These are phyloP conservation scores for Pythium vanterpoolii DNA, from an alignment of 352 stramenopile species.

Conservation along the genomic window DNA sequence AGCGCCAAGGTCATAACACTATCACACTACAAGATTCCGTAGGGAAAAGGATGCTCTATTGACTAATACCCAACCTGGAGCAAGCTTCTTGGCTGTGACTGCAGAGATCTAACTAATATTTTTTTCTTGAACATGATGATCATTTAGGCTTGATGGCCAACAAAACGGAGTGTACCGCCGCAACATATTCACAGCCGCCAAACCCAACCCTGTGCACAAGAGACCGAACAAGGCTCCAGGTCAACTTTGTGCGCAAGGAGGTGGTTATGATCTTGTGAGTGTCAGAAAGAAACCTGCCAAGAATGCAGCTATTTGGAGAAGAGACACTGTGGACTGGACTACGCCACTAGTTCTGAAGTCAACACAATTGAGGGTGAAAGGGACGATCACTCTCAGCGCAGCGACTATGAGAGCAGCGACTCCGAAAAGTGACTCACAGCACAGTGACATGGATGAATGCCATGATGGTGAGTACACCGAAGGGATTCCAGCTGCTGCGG, in stretches of 20 bases:
- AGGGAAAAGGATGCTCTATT: too few species aligned
- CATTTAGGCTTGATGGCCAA: too few species aligned
- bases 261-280: background rate
- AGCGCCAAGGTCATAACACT: too few species aligned
- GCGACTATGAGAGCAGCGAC: background rate
- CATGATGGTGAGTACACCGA: background rate
- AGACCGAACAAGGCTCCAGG: background rate
- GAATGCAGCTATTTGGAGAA: too few species aligned
- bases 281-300: background rate
- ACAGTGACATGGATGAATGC: constrained; percentile 3
- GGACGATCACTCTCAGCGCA: too few species aligned
- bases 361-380: background rate
- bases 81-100: too few species aligned
- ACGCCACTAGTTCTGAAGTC: background rate
- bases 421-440: background rate
- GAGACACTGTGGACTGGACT: background rate
- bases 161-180: too few species aligned
- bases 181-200: background rate
- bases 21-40: too few species aligned
- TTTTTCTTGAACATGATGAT: too few species aligned
- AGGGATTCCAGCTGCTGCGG: constrained; percentile 1
- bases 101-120: too few species aligned
- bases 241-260: background rate
- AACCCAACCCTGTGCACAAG: background rate
- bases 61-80: too few species aligned